Base-by-base conservation (phyloP, 75 land plant species). In the Cryptomeria japonica region DNA sequence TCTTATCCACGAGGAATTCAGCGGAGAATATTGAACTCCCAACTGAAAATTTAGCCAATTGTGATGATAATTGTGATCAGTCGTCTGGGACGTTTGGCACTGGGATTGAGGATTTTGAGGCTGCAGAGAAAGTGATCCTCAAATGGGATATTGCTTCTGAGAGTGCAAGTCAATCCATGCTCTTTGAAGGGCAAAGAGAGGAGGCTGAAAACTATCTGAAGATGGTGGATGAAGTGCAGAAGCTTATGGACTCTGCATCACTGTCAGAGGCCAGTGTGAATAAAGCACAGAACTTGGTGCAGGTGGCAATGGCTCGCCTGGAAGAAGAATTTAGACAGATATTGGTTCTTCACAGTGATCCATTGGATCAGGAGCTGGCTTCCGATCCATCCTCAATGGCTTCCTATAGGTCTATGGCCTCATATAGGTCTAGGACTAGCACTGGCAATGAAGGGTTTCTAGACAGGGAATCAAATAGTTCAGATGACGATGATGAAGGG, bases 291-390 rank as follows among this genome's bases (percentile, higher is more conserved):
- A 53, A 85, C 89, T 78, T 93, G 85, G 89, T 96, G 86, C 92
- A 94, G 72, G 88, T 86, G 56, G 93, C 93, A 5, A 94, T 96
- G 97, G 86, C 77, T 39, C 92, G 94, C 87, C 90, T 96, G 80
- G 95, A 94, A 86, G 95, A 94, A 28, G 97, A 96, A 87, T 92
- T 96, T 78, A 87, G 77, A 53, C 73, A 92, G 87, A 80, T 93
- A 76, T 89, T 96, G 70, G 90, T 88, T 47, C 61, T 89, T 25
- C 89, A 91, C 44, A 86, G 88, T 85, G 93, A 90, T 41, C 89
- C 91, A 36, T 89, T 95, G 84, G 96, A 94, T 90, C 95, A 94
- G 14, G 98, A 95, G 51, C 87, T 80, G 78, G 56, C 91, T 88
- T 46, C 86, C 55, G 86, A 90, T 55, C 86, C 88, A 51, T 53